Base-by-base conservation (phyloP, 202 grass and related monocot genomes). In the Digitaria exilis region DNA sequence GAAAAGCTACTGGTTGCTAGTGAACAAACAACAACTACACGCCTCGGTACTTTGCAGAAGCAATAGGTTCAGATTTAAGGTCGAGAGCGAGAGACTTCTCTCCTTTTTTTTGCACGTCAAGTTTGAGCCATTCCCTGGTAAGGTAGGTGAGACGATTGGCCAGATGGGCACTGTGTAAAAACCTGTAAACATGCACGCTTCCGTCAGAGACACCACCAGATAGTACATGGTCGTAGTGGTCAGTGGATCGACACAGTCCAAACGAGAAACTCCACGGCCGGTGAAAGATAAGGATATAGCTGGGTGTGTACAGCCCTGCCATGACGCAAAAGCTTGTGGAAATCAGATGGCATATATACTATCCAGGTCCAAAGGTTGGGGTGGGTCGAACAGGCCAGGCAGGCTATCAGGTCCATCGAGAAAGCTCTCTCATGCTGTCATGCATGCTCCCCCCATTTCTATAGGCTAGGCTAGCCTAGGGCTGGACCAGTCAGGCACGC, bases 281-380 rank as follows among this genome's bases (percentile, higher is more conserved):
- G 79, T 83, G 83, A 79, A 89, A 67, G 83, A 86, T 86, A 76
- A 85, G 76, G 81, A 74, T 15, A 59, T 12, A 26, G 15, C n/a
- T 56, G 28, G 19, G 17, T 58, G 28, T 37, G 35, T 39, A 39
- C 65, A 59, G 48, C 10, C 82, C 54, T 58, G 58, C 73, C 84
- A 87, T 87, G 79, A 79, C 42, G 80, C 74, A 83, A 86, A 83
- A 86, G 74, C 74, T 86, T 83, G 52, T 34, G 44, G 48, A 83
- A 90, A 83, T 82, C 79, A 75, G 74, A 79, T 69, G 79, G 43
- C 84, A 90, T 83, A 90, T 74, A 83, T 90, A 77, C 65, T 77
- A 73, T 86, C 41, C 52, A 30, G 65, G 16, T 34, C 78, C 35
- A 86, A 83, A 87, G 84, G 50, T 75, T 90, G 74, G n/a, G n/a